Conservation (phyloP, 306 rosid species). For the Quercus alba region DNA sequence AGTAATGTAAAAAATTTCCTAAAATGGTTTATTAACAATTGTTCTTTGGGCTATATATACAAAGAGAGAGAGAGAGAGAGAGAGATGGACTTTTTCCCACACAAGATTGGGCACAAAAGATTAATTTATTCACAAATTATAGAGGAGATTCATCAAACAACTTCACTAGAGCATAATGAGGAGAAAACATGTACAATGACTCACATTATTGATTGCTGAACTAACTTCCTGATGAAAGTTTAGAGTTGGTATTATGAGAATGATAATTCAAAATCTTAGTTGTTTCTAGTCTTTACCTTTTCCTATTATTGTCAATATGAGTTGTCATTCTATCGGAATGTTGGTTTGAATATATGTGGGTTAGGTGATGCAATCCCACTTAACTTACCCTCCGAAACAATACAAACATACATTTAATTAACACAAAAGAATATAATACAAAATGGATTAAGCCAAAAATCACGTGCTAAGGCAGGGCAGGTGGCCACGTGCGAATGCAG, state of each 20-base stretch:
- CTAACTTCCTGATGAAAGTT: constrained; percentile 2
- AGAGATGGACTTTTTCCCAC: neutral
- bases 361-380: constrained; percentile 40
- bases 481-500: constrained; percentile 27
- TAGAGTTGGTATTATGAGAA: constrained; percentile 14
- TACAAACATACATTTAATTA: constrained; percentile 11
- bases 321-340: constrained; percentile 46
- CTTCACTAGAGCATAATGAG: too few relatives aligned
- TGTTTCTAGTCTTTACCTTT: neutral
- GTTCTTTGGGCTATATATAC: too few relatives aligned
- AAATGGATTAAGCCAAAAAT: constrained; percentile 27
- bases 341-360: constrained; percentile 44
- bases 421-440: constrained; percentile 13
- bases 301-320: constrained; percentile 15
- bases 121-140: neutral
- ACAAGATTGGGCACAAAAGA: neutral
- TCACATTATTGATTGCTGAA: neutral
- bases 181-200: too few relatives aligned
- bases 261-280: constrained; percentile 31
- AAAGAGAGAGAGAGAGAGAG: too few relatives aligned
- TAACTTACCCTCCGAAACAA: constrained; percentile 10
- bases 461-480: constrained; percentile 41
- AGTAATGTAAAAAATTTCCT: too few relatives aligned
- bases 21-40: too few relatives aligned
- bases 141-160: neutral